phyloP scores from a whole-genome alignment of 352 stramenopile species.

The Nothophytophthora sp. region DNA sequence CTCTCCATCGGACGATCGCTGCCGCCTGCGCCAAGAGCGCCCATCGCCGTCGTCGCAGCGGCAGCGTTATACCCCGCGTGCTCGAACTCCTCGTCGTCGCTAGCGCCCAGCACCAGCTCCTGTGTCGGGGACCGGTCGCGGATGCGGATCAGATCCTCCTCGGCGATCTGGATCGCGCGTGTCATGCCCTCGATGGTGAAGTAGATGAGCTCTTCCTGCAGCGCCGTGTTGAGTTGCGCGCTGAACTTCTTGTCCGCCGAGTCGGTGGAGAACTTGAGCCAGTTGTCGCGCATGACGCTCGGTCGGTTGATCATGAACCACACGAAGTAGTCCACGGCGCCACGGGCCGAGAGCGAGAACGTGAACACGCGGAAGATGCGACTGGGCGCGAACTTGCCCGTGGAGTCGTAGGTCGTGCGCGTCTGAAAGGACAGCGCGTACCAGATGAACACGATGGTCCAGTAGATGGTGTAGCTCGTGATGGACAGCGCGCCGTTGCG shows the following conservation, averaged over 20 bases:
- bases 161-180: constrained; percentile 63
- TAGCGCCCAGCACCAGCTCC: constrained; percentile 29
- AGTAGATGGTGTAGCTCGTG: constrained; percentile 84
- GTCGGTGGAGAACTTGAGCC: constrained; percentile 77
- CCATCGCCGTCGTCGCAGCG: constrained; percentile 28
- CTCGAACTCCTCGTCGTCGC: constrained; percentile 21
- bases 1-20: constrained; percentile 18
- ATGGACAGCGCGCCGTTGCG: constrained; percentile 78
- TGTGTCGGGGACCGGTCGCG: constrained; percentile 53
- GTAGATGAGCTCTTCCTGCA: constrained; percentile 89
- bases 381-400: constrained; percentile 42
- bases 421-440: constrained; percentile 78
- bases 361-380: constrained; percentile 68
- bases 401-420: constrained; percentile 39
- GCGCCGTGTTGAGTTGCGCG: constrained; percentile 85
- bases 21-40: constrained; percentile 3
- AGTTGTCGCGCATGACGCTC: constrained; percentile 51
- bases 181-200: constrained; percentile 92
- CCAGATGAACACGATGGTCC: constrained; percentile 80
- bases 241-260: constrained; percentile 83
- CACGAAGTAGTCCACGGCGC: constrained; percentile 78
- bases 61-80: constrained; percentile 6
- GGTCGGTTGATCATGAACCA: constrained; percentile 88
- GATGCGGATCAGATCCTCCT: constrained; percentile 56
- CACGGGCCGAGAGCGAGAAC: constrained; percentile 67